Conservation (phyloP, 306 rosid genomes). For the Begonia masoniana region DNA sequence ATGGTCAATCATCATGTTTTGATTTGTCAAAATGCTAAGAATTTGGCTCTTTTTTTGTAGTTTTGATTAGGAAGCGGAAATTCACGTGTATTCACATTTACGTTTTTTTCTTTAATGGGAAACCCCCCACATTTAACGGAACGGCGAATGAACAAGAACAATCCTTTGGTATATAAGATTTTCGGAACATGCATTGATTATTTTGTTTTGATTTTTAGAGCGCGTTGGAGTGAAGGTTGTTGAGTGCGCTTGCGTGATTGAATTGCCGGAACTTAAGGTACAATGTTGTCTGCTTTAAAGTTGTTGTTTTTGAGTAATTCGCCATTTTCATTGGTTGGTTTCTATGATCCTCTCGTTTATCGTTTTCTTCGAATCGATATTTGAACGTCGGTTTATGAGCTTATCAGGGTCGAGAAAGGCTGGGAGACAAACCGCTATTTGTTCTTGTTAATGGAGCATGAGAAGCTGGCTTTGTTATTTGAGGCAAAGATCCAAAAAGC, state of each 20-base stretch:
- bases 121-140: too few relatives aligned
- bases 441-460: constrained; percentile 54
- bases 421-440: constrained; percentile 60
- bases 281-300: not conserved
- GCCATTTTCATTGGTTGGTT: too few relatives aligned
- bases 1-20: too few relatives aligned
- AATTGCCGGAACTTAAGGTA: constrained; percentile 82
- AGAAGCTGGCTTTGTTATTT: constrained; percentile 1
- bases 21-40: too few relatives aligned
- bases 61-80: too few relatives aligned
- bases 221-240: constrained; percentile 73
- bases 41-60: too few relatives aligned
- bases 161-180: too few relatives aligned
- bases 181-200: not conserved
- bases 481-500: constrained; percentile 4
- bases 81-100: too few relatives aligned
- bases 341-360: not conserved
- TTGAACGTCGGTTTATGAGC: not conserved
- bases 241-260: constrained; percentile 93
- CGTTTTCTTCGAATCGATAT: not conserved
- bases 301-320: not conserved
- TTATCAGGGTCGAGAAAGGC: constrained; percentile 69
- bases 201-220: constrained; percentile 38
- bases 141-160: too few relatives aligned
- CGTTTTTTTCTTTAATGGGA: too few relatives aligned